phyloP scores from a whole-genome alignment of 192 early-diverging fungal species.

The Phycomyces nitens region DNA sequence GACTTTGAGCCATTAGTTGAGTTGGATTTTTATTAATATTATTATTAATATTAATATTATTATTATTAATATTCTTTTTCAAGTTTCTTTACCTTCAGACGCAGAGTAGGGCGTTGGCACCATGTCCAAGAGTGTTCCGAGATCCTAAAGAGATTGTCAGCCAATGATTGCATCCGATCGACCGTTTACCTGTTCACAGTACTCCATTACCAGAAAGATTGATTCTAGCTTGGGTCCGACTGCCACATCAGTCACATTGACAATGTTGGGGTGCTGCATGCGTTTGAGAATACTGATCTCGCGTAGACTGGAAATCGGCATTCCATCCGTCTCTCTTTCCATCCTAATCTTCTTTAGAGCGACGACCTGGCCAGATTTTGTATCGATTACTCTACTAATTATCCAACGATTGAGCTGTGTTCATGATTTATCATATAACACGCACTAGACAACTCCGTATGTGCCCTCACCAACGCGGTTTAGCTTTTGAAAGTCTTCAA shows the following conservation, averaged over 20 bases:
- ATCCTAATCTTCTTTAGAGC: slow-evolving; percentile 53
- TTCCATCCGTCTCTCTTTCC: slow-evolving; percentile 57
- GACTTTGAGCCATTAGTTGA: slow-evolving; percentile 27
- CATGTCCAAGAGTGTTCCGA: slow-evolving; percentile 51
- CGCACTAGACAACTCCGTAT: slow-evolving; percentile 86
- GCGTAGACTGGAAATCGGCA: slow-evolving; percentile 71
- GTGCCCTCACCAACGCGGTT: slow-evolving; percentile 90
- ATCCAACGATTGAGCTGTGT: neutral
- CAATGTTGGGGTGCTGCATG: slow-evolving; percentile 72
- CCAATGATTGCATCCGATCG: too few species aligned
- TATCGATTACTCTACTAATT: slow-evolving; percentile 54
- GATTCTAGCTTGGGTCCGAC: slow-evolving; percentile 61
- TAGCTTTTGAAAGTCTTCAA: slow-evolving; percentile 85
- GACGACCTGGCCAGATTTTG: slow-evolving; percentile 39
- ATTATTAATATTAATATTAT: neutral
- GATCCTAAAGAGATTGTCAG: slow-evolving; percentile 26
- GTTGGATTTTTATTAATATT: neutral
- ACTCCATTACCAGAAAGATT: slow-evolving; percentile 91
- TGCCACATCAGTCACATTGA: slow-evolving; percentile 67
- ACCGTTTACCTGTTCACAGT: slow-evolving; percentile 70
- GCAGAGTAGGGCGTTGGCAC: slow-evolving; percentile 51
- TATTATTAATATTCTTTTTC: neutral
- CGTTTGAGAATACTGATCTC: slow-evolving; percentile 69
- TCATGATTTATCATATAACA: neutral
- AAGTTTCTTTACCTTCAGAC: slow-evolving; percentile 44